phyloP scores from a whole-genome alignment of 2,329 filamentous ascomycete species.

The Exophiala oligosperma region DNA sequence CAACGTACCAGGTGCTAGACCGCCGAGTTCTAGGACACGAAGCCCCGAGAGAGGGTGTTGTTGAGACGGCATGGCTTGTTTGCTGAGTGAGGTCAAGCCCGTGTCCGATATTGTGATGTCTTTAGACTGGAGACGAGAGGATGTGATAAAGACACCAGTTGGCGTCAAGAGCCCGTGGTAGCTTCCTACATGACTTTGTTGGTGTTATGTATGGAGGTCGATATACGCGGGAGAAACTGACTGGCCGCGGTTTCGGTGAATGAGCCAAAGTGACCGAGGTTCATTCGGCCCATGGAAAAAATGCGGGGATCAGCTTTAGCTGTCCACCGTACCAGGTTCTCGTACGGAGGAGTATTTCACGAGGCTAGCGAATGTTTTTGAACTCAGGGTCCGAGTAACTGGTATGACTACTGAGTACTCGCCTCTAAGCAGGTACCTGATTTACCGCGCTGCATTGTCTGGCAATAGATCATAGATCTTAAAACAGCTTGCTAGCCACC shows the following conservation, averaged over 20 bases:
- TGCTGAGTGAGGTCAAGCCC: neutral
- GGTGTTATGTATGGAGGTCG: neutral
- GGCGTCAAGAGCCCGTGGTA: neutral
- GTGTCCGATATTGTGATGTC: too few relatives aligned
- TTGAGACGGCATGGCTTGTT: slow-evolving; percentile 19
- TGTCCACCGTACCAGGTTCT: too few relatives aligned
- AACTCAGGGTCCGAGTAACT: too few relatives aligned
- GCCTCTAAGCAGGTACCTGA: too few relatives aligned
- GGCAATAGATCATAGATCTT: neutral
- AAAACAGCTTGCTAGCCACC: neutral
- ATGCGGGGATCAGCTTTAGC: neutral
- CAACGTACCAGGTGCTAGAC: slow-evolving; percentile 60
- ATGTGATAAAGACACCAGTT: neutral
- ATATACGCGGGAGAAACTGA: neutral
- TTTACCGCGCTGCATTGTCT: too few relatives aligned
- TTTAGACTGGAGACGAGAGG: neutral
- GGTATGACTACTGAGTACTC: too few relatives aligned
- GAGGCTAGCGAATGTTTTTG: too few relatives aligned
- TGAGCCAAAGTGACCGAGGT: neutral
- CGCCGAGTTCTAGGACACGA: slow-evolving; percentile 66
- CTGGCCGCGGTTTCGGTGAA: neutral
- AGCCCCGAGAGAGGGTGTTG: slow-evolving; percentile 55
- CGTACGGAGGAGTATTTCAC: too few relatives aligned
- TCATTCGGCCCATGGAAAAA: neutral
- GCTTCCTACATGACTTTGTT: neutral